Conservation (phyloP, 257 asterid genomes). For the Capsicum baccatum region DNA sequence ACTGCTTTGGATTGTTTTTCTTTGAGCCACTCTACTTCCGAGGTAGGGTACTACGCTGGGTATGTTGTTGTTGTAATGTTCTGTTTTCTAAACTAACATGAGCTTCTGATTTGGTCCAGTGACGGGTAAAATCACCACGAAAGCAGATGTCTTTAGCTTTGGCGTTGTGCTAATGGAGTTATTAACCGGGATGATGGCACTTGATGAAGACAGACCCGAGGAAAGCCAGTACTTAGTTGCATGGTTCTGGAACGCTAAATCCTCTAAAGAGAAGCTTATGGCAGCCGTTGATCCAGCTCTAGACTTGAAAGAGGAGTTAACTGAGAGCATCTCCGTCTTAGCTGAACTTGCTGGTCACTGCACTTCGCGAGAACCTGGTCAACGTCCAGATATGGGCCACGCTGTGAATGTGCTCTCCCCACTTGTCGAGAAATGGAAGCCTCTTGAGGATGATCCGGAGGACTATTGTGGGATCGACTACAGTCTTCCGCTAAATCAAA, state of each 20-base stretch:
- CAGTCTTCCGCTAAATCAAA: slow-evolving; percentile 88
- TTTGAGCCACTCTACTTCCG: too few species aligned
- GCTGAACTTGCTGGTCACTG: slow-evolving; percentile 97
- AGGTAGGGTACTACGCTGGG: too few species aligned
- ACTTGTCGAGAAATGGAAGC: slow-evolving; percentile 87
- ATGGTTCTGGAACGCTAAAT: slow-evolving; percentile 80
- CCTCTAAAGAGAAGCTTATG: slow-evolving; percentile 64
- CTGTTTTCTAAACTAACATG: background rate
- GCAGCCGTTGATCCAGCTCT: slow-evolving; percentile 69
- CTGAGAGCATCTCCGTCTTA: slow-evolving; percentile 59
- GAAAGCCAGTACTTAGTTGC: slow-evolving; percentile 86
- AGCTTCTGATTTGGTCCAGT: slow-evolving; percentile 47
- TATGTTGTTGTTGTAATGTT: too few species aligned
- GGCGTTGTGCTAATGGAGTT: slow-evolving; percentile 95
- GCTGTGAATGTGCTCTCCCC: slow-evolving; percentile 73
- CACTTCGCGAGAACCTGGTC: slow-evolving; percentile 81
- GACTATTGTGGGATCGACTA: slow-evolving; percentile 88
- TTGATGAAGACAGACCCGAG: slow-evolving; percentile 75
- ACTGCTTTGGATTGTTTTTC: too few species aligned
- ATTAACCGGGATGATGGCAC: slow-evolving; percentile 81
- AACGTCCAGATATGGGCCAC: slow-evolving; percentile 91
- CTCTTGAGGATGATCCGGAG: slow-evolving; percentile 64
- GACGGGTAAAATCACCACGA: slow-evolving; percentile 88
- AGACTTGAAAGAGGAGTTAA: slow-evolving; percentile 52
- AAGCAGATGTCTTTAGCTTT: slow-evolving; percentile 83